Evolutionary conservation across 2,329 filamentous ascomycete species (phyloP).

Genomic region (Parasarocladium wereldwijsianum): DNA sequence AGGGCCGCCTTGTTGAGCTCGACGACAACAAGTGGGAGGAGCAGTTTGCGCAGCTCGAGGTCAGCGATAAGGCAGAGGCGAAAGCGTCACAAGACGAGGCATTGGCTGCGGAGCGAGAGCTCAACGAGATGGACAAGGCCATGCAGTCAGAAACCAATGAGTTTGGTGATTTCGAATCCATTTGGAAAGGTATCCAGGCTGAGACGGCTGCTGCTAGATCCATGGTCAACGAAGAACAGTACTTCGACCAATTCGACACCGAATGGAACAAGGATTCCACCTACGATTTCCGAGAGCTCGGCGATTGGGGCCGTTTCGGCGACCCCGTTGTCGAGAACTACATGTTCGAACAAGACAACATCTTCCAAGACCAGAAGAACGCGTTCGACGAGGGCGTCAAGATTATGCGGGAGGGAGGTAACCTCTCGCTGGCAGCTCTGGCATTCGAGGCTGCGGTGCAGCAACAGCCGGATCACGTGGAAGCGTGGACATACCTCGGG

Average conservation of each 20-base stretch:
- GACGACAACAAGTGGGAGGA: conserved; percentile 93
- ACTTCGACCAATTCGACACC: conserved; percentile 56
- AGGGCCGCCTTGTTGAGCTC: conserved; percentile 86
- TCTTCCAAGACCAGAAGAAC: conserved; percentile 67
- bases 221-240: conserved; percentile 50
- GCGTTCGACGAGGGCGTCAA: conserved; percentile 87
- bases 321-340: conserved; percentile 80
- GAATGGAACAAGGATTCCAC: conserved; percentile 55
- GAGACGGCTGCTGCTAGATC: conserved; percentile 56
- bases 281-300: conserved; percentile 44
- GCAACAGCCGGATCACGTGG: conserved; percentile 72
- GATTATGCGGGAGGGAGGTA: conserved; percentile 87
- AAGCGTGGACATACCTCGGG: conserved; percentile 88
- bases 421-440: conserved; percentile 80
- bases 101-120: conserved; percentile 66
- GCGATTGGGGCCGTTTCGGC: conserved; percentile 50
- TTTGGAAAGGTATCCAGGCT: conserved; percentile 73
- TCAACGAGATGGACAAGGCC: conserved; percentile 67
- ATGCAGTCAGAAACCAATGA: conserved; percentile 58
- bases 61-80: conserved; percentile 41
- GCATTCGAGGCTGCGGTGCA: conserved; percentile 94
- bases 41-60: conserved; percentile 81
- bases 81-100: conserved; percentile 43
- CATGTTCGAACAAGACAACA: conserved; percentile 87
- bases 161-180: conserved; percentile 78